Base-by-base conservation (phyloP, 768 basidiomycete species). In the Mycena belliarum region DNA sequence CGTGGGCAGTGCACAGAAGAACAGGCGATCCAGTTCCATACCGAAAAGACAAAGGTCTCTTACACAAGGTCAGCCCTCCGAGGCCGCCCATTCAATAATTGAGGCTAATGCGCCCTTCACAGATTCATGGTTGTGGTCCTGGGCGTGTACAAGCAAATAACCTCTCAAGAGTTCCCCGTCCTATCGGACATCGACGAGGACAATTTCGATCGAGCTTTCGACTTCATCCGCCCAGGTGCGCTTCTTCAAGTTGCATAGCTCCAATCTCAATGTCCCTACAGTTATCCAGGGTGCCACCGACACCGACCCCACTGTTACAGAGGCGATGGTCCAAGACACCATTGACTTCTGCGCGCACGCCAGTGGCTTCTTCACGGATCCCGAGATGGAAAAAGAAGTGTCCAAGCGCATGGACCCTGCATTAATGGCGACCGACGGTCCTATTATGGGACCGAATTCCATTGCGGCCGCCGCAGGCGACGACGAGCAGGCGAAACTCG, bases 171-270 rank as follows among this genome's bases (percentile, higher is more conserved):
- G 25, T 54, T 59, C 15, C 67, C 73, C 20, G 72, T 81, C 3
- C 66, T 82, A 16, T 66, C 66, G 2, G 81, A 82, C 50, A 66
- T 82, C 41, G 70, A 79, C 44, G 77, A 79, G 58, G 73, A 76
- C 52, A 80, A 74, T 68, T 82, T 79, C 57, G 79, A 81, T 63
- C 69, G 74, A 26, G 80, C 80, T 9, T 81, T 82, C 65, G 70
- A 74, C 38, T 70, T 75, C 63, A 65, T 82, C 48, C 64, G 79
- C 20, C 79, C 79, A 3, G 26, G 53, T 55, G 18, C 10, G 45
- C 12, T 0, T 41, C 7, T 41, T 29, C 20, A n/a, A n/a, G 20
- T 2, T 26, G 0, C n/a, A n/a, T 33, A 3, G 23, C 15, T 5
- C 26, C 11, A 3, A 20, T 37, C n/a, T 25, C n/a, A 29, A 29